Percentiles rank a stretch among this genome's conserved stretches.
Conservation (phyloP, 305 asterid species). For the Solanum chacoense region DNA sequence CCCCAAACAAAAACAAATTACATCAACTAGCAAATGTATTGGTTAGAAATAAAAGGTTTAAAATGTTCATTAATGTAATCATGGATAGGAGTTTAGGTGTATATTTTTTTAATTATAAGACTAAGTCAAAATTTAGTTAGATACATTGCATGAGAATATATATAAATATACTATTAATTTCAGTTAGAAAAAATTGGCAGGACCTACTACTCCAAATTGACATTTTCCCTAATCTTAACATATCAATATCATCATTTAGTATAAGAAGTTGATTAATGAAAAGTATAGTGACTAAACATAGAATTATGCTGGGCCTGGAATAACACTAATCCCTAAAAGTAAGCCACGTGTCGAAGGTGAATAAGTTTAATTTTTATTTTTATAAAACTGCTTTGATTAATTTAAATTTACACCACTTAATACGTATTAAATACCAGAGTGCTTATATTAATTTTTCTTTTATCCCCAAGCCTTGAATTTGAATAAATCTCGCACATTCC, state of each 20-base stretch:
- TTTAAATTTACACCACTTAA: fast-evolving
- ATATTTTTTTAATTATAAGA: background rate
- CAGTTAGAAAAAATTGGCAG: background rate
- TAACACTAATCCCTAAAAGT: background rate
- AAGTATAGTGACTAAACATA: background rate
- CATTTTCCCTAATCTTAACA: background rate
- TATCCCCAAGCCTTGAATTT: background rate
- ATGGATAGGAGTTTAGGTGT: background rate
- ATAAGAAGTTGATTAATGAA: background rate
- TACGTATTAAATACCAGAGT: background rate
- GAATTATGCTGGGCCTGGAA: background rate
- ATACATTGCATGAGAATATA: conserved; percentile 1
- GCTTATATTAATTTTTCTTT: background rate
- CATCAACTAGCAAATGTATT: background rate
- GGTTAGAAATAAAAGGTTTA: background rate
- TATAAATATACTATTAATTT: background rate
- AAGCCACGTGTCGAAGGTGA: background rate
- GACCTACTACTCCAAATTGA: background rate
- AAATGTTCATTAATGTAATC: background rate
- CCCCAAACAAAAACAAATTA: background rate
- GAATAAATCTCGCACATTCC: background rate
- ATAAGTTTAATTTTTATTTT: background rate
- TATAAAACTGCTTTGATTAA: background rate
- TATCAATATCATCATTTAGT: background rate
- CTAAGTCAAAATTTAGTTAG: background rate